Conservation (phyloP, 495 filamentous ascomycete genomes). For the Cenococcum geophilum region DNA sequence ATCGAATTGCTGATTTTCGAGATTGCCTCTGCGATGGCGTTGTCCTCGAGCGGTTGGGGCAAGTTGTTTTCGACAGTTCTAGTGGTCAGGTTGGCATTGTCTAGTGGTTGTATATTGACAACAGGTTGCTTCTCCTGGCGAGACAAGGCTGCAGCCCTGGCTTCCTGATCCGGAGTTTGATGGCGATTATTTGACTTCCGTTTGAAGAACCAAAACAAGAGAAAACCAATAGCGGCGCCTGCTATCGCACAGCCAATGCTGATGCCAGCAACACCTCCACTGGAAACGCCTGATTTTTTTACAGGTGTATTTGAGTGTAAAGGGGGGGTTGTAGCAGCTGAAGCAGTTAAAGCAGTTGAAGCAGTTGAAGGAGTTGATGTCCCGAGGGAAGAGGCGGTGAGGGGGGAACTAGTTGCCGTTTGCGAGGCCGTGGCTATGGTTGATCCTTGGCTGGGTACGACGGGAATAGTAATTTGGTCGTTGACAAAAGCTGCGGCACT, state of each 20-base stretch:
- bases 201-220: slow-evolving; percentile 20
- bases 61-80: slow-evolving; percentile 22
- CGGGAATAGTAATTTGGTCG: too few species aligned
- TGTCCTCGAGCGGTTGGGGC: slow-evolving; percentile 35
- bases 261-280: slow-evolving; percentile 20
- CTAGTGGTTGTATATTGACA: slow-evolving; percentile 7
- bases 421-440: too few species aligned
- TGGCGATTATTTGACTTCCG: slow-evolving; percentile 1
- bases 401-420: too few species aligned
- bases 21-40: slow-evolving; percentile 34
- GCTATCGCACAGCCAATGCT: slow-evolving; percentile 21
- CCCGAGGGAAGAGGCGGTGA: too few species aligned
- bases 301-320: too few species aligned
- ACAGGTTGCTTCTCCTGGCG: slow-evolving; percentile 15
- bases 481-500: too few species aligned
- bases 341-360: neutral
- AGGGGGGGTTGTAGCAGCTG: neutral
- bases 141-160: slow-evolving; percentile 13
- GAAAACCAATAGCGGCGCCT: slow-evolving; percentile 20
- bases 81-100: slow-evolving; percentile 14
- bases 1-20: slow-evolving; percentile 35
- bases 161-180: slow-evolving; percentile 8
- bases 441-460: too few species aligned
- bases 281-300: slow-evolving; percentile 4
- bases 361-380: too few species aligned